Conservation (phyloP, 192 early-diverging fungal species). For the Gigaspora rosea region DNA sequence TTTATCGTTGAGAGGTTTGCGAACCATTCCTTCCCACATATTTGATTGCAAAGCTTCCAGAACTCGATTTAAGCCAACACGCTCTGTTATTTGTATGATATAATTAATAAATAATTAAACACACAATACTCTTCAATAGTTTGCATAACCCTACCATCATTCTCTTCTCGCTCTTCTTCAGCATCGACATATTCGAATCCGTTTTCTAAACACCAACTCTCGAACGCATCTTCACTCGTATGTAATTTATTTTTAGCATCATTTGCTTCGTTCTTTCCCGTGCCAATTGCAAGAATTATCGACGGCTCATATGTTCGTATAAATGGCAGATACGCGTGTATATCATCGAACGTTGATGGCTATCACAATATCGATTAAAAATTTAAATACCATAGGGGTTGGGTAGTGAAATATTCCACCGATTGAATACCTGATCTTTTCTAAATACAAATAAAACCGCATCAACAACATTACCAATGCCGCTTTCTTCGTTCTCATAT, state of each 20-base stretch:
- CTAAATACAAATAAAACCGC: conserved; percentile 65
- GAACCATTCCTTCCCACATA: conserved; percentile 66
- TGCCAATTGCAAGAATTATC: conserved; percentile 57
- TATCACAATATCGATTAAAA: conserved; percentile 13
- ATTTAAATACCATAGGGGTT: background rate
- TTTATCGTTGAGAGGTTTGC: conserved; percentile 19
- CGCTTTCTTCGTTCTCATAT: conserved; percentile 40
- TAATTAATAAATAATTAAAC: no score
- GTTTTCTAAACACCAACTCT: conserved; percentile 63
- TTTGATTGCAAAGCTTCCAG: conserved; percentile 64
- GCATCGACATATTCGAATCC: conserved; percentile 68
- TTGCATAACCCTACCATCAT: background rate
- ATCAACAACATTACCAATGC: conserved; percentile 55
- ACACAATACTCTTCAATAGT: no score
- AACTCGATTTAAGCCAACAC: conserved; percentile 55
- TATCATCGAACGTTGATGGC: conserved; percentile 57
- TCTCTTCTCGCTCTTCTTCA: conserved; percentile 36
- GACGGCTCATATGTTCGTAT: conserved; percentile 53
- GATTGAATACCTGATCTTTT: conserved; percentile 49
- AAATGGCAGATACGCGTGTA: conserved; percentile 59
- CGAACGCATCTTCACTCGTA: conserved; percentile 33
- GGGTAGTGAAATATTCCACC: background rate
- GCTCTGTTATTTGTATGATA: conserved; percentile 35
- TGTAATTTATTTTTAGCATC: background rate
- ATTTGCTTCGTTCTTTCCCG: conserved; percentile 18